phyloP scores from a whole-genome alignment of 352 stramenopile genomes.

The Pilasporangium apinafurcum region DNA sequence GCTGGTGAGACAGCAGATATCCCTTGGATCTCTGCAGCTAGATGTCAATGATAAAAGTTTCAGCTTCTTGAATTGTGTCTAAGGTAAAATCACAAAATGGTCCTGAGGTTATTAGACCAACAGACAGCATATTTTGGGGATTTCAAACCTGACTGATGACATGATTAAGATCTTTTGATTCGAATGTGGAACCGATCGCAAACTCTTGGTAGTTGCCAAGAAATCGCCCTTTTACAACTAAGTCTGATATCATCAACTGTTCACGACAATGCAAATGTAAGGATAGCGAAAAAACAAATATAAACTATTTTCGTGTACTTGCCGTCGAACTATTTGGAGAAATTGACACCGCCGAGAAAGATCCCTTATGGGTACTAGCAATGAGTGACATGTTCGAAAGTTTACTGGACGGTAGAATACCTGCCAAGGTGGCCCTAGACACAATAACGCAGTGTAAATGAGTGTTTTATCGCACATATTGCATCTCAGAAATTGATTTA shows the following conservation, averaged over 20 bases:
- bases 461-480: neutral
- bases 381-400: constrained; percentile 36
- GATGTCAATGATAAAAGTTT: constrained; percentile 41
- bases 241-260: constrained; percentile 44
- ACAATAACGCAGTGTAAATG: neutral
- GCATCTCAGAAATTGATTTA: neutral
- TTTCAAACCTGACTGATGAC: constrained; percentile 20
- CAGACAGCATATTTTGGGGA: neutral
- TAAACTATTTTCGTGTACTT: neutral
- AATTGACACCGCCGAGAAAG: constrained; percentile 39
- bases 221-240: constrained; percentile 46
- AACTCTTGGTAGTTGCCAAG: constrained; percentile 53
- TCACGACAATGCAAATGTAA: neutral
- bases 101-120: constrained; percentile 4
- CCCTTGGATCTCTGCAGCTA: constrained; percentile 19
- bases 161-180: constrained; percentile 40
- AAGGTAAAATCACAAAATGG: neutral
- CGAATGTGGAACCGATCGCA: constrained; percentile 22
- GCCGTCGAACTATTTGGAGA: constrained; percentile 30
- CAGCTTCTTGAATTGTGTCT: constrained; percentile 30
- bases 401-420: constrained; percentile 45
- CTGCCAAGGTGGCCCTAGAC: constrained; percentile 22
- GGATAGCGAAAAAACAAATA: neutral
- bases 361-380: constrained; percentile 30
- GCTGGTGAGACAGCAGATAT: constrained; percentile 50